A percentile compares a stretch with the other conserved stretches of the same genome.
These are phyloP conservation scores for Dentipellis fragilis DNA, from an alignment of 768 basidiomycete genomes.

Conservation along the genomic window DNA sequence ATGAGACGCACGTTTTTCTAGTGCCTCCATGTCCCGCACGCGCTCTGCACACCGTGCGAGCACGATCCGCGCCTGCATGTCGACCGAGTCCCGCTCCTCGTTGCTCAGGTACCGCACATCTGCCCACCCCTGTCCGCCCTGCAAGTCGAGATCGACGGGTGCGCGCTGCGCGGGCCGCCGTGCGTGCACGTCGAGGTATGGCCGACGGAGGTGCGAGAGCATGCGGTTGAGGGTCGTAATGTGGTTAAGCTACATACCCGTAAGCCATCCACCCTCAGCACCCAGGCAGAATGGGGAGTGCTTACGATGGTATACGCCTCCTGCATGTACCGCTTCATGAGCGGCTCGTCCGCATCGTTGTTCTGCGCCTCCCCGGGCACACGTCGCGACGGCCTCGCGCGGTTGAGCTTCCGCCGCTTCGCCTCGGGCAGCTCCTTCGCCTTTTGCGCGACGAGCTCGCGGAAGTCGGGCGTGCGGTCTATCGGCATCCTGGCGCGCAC, in stretches of 20 bases:
- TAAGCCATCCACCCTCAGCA: neutral
- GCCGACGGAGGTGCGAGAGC: conserved; percentile 66
- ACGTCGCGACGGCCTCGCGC: neutral
- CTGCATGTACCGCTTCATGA: conserved; percentile 58
- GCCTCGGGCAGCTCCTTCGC: conserved; percentile 1
- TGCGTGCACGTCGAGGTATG: conserved; percentile 78
- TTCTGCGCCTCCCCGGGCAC: conserved; percentile 5
- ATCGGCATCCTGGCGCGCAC: neutral
- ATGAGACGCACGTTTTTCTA: conserved; percentile 72
- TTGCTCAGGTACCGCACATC: conserved; percentile 69
- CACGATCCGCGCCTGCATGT: conserved; percentile 82
- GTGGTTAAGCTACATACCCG: conserved; percentile 48
- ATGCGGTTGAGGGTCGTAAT: conserved; percentile 62
- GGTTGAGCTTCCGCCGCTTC: neutral
- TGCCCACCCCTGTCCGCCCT: conserved; percentile 41
- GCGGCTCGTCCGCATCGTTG: conserved; percentile 14
- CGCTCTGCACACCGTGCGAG: conserved; percentile 78
- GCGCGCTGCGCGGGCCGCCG: conserved; percentile 41
- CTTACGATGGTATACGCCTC: conserved; percentile 67
- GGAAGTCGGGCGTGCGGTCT: conserved; percentile 9
- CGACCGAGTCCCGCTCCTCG: conserved; percentile 92
- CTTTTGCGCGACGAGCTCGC: conserved; percentile 3
- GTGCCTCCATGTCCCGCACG: conserved; percentile 77
- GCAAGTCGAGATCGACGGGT: conserved; percentile 45
- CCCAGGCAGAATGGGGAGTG: conserved; percentile 16